Conservation (phyloP, 345 rosid species). For the Mallotus nudiflorus region DNA sequence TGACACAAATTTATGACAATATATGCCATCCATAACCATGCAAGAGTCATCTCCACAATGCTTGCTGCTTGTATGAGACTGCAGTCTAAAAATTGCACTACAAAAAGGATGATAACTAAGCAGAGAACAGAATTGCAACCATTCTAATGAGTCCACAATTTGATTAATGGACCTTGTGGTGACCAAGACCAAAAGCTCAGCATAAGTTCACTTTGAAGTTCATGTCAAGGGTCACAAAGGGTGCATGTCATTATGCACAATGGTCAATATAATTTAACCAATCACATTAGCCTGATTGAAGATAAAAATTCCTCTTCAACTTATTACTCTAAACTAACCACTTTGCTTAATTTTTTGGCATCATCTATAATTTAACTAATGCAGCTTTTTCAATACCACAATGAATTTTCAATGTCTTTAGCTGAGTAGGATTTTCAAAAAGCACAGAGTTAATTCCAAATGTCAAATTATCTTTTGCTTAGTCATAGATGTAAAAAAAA, state of each 20-base stretch:
- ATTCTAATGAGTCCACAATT: too few relatives aligned
- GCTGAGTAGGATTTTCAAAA: background rate
- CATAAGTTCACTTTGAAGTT: background rate
- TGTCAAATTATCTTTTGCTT: background rate
- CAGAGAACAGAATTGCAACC: too few relatives aligned
- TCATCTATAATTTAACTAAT: background rate
- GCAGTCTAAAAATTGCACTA: too few relatives aligned
- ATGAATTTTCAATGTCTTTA: background rate
- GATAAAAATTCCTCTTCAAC: background rate
- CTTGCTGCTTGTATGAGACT: too few relatives aligned
- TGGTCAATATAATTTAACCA: background rate
- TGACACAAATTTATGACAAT: too few relatives aligned
- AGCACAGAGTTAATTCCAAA: background rate
- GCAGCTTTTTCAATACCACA: background rate
- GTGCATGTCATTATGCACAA: background rate
- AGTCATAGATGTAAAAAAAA: background rate
- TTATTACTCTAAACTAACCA: background rate
- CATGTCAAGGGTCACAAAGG: background rate
- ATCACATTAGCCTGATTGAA: background rate
- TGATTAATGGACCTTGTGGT: background rate
- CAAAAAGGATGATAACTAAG: too few relatives aligned
- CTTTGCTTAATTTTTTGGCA: background rate
- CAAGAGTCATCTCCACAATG: too few relatives aligned
- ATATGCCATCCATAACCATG: too few relatives aligned
- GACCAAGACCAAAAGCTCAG: background rate